Conservation (phyloP, 2,329 filamentous ascomycete species). For the Botrytis medusae region DNA sequence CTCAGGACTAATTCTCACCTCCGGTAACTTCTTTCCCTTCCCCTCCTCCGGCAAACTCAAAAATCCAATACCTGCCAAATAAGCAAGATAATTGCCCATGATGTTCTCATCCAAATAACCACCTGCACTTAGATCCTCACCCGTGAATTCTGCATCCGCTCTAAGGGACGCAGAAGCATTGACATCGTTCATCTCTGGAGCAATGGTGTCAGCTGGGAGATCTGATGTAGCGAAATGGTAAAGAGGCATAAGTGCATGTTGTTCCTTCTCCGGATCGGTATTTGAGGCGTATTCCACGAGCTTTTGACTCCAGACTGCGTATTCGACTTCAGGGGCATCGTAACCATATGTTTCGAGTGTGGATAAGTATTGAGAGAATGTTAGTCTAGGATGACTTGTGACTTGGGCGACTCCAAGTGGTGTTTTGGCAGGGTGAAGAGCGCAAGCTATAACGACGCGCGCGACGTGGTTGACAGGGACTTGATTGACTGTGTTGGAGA, state of each 20-base stretch:
- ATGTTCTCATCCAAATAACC: constrained; percentile 35
- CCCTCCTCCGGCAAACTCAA: constrained; percentile 28
- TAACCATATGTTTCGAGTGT: constrained; percentile 73
- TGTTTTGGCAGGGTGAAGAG: constrained; percentile 37
- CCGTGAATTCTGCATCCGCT: constrained; percentile 50
- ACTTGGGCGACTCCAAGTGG: constrained; percentile 66
- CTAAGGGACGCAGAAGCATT: constrained; percentile 67
- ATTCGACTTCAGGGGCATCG: constrained; percentile 62
- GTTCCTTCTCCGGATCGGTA: constrained; percentile 53
- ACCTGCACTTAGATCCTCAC: constrained; percentile 35
- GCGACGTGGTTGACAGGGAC: constrained; percentile 85
- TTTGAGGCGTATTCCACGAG: constrained; percentile 57
- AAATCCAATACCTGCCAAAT: constrained; percentile 38
- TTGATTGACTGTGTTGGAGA: constrained; percentile 84
- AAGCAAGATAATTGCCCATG: constrained; percentile 38
- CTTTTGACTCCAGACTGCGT: constrained; percentile 65
- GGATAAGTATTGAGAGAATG: constrained; percentile 75
- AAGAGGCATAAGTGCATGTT: constrained; percentile 70
- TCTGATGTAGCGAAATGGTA: constrained; percentile 71
- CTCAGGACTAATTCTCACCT: constrained; percentile 24
- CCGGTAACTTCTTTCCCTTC: constrained; percentile 36
- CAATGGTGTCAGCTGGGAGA: constrained; percentile 65
- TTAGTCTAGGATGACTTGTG: constrained; percentile 74
- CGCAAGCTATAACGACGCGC: constrained; percentile 72
- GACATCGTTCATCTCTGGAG: constrained; percentile 66